phyloP scores from a whole-genome alignment of 1,284 basidiomycete species.

The Acaromyces ingoldii region DNA sequence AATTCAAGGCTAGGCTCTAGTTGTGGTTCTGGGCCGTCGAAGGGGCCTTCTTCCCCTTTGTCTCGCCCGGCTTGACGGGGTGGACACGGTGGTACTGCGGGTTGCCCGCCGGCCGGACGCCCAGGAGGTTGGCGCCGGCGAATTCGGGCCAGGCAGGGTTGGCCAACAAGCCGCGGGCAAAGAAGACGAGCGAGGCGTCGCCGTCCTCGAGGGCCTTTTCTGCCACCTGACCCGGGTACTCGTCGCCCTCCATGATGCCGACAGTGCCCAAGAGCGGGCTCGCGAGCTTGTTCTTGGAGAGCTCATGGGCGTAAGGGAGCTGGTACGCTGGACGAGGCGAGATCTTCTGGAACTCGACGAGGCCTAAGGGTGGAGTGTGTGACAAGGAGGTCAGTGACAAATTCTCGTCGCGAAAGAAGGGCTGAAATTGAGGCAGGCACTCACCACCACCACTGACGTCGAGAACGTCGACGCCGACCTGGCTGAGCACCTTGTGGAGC shows the following conservation, averaged over 20 bases:
- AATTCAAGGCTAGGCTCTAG: neutral
- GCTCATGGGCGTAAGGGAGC: slow-evolving; percentile 27
- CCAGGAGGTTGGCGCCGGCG: slow-evolving; percentile 24
- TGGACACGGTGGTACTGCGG: slow-evolving; percentile 33
- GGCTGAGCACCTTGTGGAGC: slow-evolving; percentile 31
- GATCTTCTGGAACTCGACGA: slow-evolving; percentile 35
- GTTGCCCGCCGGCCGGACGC: slow-evolving; percentile 19
- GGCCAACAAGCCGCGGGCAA: slow-evolving; percentile 35
- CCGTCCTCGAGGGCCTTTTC: slow-evolving; percentile 30
- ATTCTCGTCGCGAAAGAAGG: too few relatives aligned
- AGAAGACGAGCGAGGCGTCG: slow-evolving; percentile 27
- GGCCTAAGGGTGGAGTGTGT: too few relatives aligned
- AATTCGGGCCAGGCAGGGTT: slow-evolving; percentile 40
- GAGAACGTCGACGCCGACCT: slow-evolving; percentile 41
- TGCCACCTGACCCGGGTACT: slow-evolving; percentile 30
- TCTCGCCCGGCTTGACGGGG: neutral
- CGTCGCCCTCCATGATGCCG: slow-evolving; percentile 39
- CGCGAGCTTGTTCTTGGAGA: slow-evolving; percentile 19
- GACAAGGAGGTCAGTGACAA: too few relatives aligned
- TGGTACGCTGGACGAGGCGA: slow-evolving; percentile 37
- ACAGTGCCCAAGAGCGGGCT: slow-evolving; percentile 36
- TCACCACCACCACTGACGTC: slow-evolving; percentile 41
- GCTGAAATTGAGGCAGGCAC: too few relatives aligned
- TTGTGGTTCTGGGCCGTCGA: slow-evolving; percentile 13
- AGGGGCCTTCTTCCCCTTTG: neutral